phyloP scores from a whole-genome alignment of 2,329 filamentous ascomycete genomes.

The Mycocentrospora acerina region DNA sequence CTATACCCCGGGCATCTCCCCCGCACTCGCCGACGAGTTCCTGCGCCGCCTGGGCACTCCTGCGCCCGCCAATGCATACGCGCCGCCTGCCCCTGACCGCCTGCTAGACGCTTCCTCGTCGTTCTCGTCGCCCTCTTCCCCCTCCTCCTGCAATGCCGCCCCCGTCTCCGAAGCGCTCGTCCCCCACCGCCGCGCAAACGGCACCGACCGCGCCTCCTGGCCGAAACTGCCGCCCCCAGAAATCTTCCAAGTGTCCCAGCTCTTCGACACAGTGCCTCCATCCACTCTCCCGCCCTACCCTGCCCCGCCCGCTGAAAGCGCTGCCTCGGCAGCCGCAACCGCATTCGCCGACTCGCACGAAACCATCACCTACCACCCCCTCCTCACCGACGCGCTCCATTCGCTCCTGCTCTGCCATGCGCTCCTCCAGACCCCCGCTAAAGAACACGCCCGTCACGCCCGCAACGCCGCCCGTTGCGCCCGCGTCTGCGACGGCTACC shows the following conservation, averaged over 20 bases:
- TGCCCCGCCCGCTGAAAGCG: conserved; percentile 28
- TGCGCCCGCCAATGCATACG: no score
- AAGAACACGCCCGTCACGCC: conserved; percentile 76
- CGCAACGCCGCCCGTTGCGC: conserved; percentile 77
- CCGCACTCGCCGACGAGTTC: conserved; percentile 60
- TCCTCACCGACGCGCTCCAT: conserved; percentile 77
- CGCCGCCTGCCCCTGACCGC: no score
- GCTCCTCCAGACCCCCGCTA: conserved; percentile 75
- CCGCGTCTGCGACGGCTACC: conserved; percentile 75
- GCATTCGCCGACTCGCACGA: conserved; percentile 56
- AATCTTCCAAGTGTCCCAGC: conserved; percentile 59
- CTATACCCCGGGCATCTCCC: conserved; percentile 71
- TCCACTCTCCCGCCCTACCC: conserved; percentile 65
- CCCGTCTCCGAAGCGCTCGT: conserved; percentile 47
- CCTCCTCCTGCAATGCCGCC: conserved; percentile 17
- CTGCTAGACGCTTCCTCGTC: conserved; percentile 33
- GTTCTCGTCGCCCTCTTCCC: no score
- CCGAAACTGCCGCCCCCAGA: conserved; percentile 52
- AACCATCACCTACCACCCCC: conserved; percentile 76
- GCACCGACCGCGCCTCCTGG: conserved; percentile 42
- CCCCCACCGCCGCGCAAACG: conserved; percentile 40
- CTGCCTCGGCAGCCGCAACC: conserved; percentile 36
- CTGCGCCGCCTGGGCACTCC: conserved; percentile 26
- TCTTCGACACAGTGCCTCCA: conserved; percentile 71
- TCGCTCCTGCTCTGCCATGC: conserved; percentile 75